A percentile compares a stretch with the other conserved stretches of the same genome.
Conservation (phyloP, 2,329 filamentous ascomycete genomes). For the Botrytis porri region DNA sequence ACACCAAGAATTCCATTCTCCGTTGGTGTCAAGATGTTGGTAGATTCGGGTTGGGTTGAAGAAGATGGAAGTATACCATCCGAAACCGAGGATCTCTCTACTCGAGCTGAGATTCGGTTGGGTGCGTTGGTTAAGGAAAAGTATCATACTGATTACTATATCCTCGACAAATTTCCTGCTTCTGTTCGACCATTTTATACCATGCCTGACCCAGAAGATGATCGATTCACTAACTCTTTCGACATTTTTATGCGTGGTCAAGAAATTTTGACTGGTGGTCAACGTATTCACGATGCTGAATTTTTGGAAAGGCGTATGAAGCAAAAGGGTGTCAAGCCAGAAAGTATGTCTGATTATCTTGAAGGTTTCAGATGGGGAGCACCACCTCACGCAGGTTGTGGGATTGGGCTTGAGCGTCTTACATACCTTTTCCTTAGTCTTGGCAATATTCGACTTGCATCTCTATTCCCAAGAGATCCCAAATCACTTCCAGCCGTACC, state of each 20-base stretch:
- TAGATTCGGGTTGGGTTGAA: conserved; percentile 70
- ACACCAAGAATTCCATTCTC: conserved; percentile 79
- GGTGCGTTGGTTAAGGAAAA: conserved; percentile 83
- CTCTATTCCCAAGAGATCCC: conserved; percentile 83
- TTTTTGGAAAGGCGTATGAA: conserved; percentile 77
- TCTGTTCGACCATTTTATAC: conserved; percentile 88
- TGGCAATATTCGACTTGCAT: conserved; percentile 85
- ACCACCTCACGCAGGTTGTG: conserved; percentile 84
- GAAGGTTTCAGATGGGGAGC: conserved; percentile 84
- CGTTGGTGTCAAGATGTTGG: conserved; percentile 77
- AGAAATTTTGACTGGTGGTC: conserved; percentile 87
- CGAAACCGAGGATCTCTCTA: conserved; percentile 76
- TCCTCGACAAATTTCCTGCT: conserved; percentile 88
- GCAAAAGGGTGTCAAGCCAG: conserved; percentile 69
- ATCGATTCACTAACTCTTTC: conserved; percentile 81
- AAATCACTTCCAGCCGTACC: conserved; percentile 74
- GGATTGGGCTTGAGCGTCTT: conserved; percentile 85
- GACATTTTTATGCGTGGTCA: conserved; percentile 93
- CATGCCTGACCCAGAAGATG: conserved; percentile 73
- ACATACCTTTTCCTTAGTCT: conserved; percentile 82
- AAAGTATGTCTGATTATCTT: conserved; percentile 88
- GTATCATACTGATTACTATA: conserved; percentile 86
- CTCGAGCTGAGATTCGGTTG: conserved; percentile 80
- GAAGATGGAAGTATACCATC: conserved; percentile 72
- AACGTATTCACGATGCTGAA: conserved; percentile 81